A percentile compares a stretch with the other conserved stretches of the same genome.
Conservation (phyloP, 2,329 filamentous ascomycete genomes). For the Corniculantispora saksenae region DNA sequence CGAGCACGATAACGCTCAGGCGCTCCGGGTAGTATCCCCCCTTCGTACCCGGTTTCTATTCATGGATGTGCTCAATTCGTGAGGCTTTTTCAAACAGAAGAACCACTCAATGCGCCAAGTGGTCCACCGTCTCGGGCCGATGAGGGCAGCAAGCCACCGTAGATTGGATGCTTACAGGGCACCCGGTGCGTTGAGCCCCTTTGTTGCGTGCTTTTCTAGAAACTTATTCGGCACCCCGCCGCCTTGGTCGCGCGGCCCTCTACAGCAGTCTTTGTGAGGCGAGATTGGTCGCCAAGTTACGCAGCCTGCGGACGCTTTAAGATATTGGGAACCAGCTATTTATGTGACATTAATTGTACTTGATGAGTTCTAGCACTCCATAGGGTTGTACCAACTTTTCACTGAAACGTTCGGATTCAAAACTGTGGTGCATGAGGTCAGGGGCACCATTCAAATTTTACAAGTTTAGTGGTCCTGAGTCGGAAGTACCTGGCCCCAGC, state of each 20-base stretch:
- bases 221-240: no score
- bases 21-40: not conserved
- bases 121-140: constrained; percentile 19
- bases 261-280: no score
- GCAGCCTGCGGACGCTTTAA: no score
- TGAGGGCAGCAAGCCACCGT: constrained; percentile 5
- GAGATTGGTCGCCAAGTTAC: no score
- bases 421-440: not conserved
- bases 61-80: not conserved
- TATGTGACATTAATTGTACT: no score
- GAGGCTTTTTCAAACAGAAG: constrained; percentile 9
- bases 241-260: no score
- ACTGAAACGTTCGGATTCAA: not conserved
- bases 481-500: not conserved
- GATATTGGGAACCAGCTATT: no score
- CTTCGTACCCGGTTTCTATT: not conserved
- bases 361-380: no score
- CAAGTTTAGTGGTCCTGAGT: not conserved
- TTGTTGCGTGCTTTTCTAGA: constrained; percentile 5
- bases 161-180: constrained; percentile 12
- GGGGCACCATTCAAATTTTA: not conserved
- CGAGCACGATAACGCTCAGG: not conserved
- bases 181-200: not conserved
- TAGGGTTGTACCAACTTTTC: not conserved
- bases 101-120: constrained; percentile 14